Conservation (phyloP, 2,329 filamentous ascomycete genomes). For the Rhinocladiella similis region DNA sequence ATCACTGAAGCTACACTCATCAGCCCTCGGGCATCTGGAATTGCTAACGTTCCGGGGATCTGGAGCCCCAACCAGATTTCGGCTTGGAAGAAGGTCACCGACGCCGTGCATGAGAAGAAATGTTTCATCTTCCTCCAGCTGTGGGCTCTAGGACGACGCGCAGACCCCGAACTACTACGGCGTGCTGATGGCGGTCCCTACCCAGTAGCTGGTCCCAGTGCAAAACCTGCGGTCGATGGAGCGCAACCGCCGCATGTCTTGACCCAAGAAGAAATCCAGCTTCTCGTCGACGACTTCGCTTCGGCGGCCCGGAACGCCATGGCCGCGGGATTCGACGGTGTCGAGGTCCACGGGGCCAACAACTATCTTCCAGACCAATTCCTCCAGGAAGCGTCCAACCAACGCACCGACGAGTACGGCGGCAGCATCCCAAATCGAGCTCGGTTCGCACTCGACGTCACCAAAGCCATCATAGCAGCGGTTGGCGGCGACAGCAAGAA, state of each 20-base stretch:
- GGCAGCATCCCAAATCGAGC: conserved; percentile 53
- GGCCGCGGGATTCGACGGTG: conserved; percentile 55
- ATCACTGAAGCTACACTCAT: conserved; percentile 35
- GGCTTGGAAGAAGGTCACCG: conserved; percentile 53
- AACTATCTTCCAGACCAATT: conserved; percentile 60
- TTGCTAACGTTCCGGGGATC: conserved; percentile 21
- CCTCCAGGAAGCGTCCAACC: conserved; percentile 51
- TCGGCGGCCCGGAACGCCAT: conserved; percentile 52
- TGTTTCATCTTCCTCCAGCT: conserved; percentile 46
- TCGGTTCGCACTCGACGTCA: conserved; percentile 58
- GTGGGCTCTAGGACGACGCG: conserved; percentile 50
- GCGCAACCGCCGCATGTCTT: conserved; percentile 32
- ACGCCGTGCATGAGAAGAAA: conserved; percentile 53
- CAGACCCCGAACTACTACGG: conserved; percentile 32
- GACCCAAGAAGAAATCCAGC: conserved; percentile 41
- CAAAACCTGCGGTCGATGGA: not conserved
- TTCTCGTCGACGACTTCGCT: conserved; percentile 39
- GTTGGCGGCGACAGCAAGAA: conserved; percentile 46
- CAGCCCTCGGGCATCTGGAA: conserved; percentile 1
- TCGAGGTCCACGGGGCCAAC: conserved; percentile 57
- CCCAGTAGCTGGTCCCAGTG: conserved; percentile 9
- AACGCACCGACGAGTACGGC: conserved; percentile 51
- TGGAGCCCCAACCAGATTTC: conserved; percentile 40
- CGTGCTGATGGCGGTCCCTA: conserved; percentile 7
- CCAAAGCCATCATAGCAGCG: conserved; percentile 43